Evolutionary conservation across 208 protist genomes (phyloP), one percentile per base, ranked within the genome.

Genomic region (Trypanosoma caninum): DNA sequence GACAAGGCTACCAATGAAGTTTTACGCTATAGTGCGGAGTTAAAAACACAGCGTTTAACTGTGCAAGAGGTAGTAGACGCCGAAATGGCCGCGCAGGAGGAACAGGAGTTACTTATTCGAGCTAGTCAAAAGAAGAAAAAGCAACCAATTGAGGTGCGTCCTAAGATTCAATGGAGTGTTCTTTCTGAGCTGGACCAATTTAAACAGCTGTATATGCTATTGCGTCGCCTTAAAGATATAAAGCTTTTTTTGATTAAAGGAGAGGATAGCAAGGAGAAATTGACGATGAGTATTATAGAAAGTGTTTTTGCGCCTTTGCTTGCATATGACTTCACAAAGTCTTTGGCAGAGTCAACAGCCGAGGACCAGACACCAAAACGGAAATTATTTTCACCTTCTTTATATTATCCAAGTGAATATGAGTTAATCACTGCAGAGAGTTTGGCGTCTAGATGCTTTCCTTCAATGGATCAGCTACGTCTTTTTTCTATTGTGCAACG

Each of bases 401-500:
- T 38, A 13, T 38, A 38, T 38, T 38, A 14, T 38, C 13, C 42
- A n/a, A 25, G 45, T 35, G 13, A 7, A 30, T 84, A 69, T 67
- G 53, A 65, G 56, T 78, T 66, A 28, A 33, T 85, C 13, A 59
- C 76, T 33, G 46, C 55, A n/a, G 51, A 54, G 3, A 56, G 60
- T n/a, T 33, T 81, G 3, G 23, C 27, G 8, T 33, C 44, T 11
- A 47, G 40, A 13, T 31, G 31, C 14, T 33, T 31, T n/a, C 23
- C 37, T 18, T 44, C n/a, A n/a, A n/a, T 57, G 14, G 60, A 69
- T 35, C 74, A 72, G 44, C 80, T 95, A n/a, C 78, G 81, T 25
- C 88, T 92, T 61, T 91, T 91, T 61, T 84, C 89, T 37, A 54
- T 71, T 22, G 69, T 87, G 2, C 77, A 87, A 51, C 75, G 76